These are phyloP conservation scores for Talaromyces wortmannii DNA, from an alignment of 495 filamentous ascomycete genomes.

Conservation along the genomic window DNA sequence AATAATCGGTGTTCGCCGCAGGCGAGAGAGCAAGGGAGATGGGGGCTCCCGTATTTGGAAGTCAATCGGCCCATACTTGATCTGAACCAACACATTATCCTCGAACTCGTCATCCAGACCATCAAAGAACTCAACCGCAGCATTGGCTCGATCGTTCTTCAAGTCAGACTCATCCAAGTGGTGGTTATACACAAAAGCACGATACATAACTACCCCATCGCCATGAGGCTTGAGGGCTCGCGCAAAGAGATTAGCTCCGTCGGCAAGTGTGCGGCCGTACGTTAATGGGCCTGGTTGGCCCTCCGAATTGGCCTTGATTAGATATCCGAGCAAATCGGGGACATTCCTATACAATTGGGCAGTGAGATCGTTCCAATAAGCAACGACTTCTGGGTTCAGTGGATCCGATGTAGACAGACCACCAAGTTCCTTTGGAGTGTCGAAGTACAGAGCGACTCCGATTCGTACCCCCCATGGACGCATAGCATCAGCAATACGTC, in stretches of 20 bases:
- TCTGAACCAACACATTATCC: constrained; percentile 64
- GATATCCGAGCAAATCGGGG: constrained; percentile 62
- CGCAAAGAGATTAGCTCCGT: constrained; percentile 67
- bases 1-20: constrained; percentile 48
- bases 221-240: constrained; percentile 50
- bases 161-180: constrained; percentile 49
- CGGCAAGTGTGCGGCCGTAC: constrained; percentile 61
- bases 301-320: constrained; percentile 70
- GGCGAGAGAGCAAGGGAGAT: constrained; percentile 63
- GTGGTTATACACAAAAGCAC: constrained; percentile 66
- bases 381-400: constrained; percentile 48
- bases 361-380: constrained; percentile 56
- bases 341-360: constrained; percentile 50
- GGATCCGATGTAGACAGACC: constrained; percentile 59
- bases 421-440: constrained; percentile 51
- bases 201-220: constrained; percentile 61
- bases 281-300: constrained; percentile 64
- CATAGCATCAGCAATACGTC: constrained; percentile 54
- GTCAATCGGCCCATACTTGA: constrained; percentile 71
- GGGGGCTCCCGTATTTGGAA: constrained; percentile 68
- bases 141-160: constrained; percentile 63
- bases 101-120: constrained; percentile 58
- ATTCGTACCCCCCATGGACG: constrained; percentile 62
- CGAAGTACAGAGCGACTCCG: constrained; percentile 62
- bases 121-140: constrained; percentile 61